A percentile compares a stretch with the other conserved stretches of the same genome.
These are phyloP conservation scores for Furcasterigmium furcatum DNA, from an alignment of 2,329 filamentous ascomycete species.

Conservation along the genomic window DNA sequence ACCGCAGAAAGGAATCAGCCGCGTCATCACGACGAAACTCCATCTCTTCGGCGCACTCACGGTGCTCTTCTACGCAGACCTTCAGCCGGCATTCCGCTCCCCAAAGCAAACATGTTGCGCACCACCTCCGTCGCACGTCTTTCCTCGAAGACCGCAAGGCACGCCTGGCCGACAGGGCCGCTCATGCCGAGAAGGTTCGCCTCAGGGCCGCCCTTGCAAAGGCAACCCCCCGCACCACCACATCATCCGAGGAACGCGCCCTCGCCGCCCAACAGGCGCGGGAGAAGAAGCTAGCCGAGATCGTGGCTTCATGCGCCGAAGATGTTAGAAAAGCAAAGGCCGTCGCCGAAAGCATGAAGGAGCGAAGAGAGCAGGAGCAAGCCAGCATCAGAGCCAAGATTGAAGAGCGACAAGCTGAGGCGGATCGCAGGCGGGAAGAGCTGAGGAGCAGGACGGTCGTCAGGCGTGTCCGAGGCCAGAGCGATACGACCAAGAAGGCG, in stretches of 20 bases:
- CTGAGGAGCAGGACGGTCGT: constrained; percentile 51
- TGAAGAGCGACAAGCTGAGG: constrained; percentile 77
- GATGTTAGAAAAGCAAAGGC: constrained; percentile 81
- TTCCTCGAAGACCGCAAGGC: constrained; percentile 81
- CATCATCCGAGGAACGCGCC: constrained; percentile 71
- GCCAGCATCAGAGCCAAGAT: constrained; percentile 68
- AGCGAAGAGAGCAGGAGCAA: constrained; percentile 73
- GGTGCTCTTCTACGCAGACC: constrained; percentile 58
- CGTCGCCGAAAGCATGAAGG: constrained; percentile 78
- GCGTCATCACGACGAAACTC: constrained; percentile 78
- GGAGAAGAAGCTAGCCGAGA: constrained; percentile 78
- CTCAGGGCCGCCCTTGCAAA: constrained; percentile 72
- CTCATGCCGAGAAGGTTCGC: constrained; percentile 80
- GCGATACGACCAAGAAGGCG: constrained; percentile 22
- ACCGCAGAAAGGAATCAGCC: constrained; percentile 70
- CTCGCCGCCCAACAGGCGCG: constrained; percentile 74
- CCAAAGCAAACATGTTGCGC: constrained; percentile 75
- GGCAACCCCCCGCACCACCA: constrained; percentile 60
- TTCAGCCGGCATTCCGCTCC: constrained; percentile 49
- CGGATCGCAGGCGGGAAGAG: constrained; percentile 67
- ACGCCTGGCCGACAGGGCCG: constrained; percentile 73
- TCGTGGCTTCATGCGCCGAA: constrained; percentile 76
- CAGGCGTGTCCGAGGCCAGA: constrained; percentile 51
- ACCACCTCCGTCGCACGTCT: constrained; percentile 74
- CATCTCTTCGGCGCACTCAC: constrained; percentile 71